Base-by-base conservation (phyloP, 202 grass and related monocot species). In the Setaria viridis region DNA sequence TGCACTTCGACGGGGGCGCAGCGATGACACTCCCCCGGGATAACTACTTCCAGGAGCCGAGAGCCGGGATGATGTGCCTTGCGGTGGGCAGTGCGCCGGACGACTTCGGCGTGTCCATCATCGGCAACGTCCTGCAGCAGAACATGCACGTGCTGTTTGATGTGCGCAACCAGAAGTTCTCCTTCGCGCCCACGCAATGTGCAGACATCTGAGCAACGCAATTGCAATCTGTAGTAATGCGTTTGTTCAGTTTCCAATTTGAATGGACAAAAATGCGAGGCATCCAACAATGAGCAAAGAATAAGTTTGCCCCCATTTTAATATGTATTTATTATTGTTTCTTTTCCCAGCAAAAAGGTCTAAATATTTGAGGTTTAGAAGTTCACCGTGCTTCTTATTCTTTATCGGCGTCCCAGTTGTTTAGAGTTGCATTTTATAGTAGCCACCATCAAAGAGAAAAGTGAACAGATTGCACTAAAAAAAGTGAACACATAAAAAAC, bases 51-150 rank as follows among this genome's bases (percentile, higher is more conserved):
- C 60, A 89, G 79, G 88, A 95, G 55, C 57, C 80, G 1, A 76
- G 11, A 6, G 80, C 60, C 12, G 80, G 86, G 34, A 2, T 69
- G 5, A 75, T 92, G 82, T 95, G 93, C 67, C 62, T 95, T 63
- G 88, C 86, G 1, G 82, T 92, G 58, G 71, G 58, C 11, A 55
- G 54, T 3, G 25, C 71, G 34, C 75, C 80, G 11, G 76, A 71
- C 17, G 92, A 67, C 45, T 49, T 72, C 67, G 56, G 16, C 6
- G 1, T 83, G 42, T 90, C 89, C 4, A 79, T 95, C 60, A 81
- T 95, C 12, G 93, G 93, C 75, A 95, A 95, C 79, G 87, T 92
- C n/a, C 90, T 91, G 68, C 93, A 95, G 83, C 92, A 94, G 72
- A 94, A 94, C 59, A 53, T 88, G 78, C 92, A 90, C 63, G 81